Evolutionary conservation across 495 filamentous ascomycete species (phyloP).

Genomic region (Neurospora tetrasperma): DNA sequence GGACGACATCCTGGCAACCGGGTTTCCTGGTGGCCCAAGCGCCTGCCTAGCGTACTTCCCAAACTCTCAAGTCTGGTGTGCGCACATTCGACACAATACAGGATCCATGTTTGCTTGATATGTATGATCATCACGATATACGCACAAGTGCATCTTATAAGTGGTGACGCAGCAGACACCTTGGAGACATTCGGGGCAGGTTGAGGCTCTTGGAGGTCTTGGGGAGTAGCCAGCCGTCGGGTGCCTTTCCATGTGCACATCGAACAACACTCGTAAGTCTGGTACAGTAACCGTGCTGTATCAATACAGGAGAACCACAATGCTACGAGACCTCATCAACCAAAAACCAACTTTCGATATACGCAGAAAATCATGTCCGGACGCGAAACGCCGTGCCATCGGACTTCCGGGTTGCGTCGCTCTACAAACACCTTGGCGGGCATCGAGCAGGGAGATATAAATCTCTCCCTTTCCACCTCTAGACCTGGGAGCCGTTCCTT

Average conservation of each 20-base stretch:
- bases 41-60: background rate
- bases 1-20: background rate
- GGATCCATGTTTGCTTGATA: background rate
- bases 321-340: background rate
- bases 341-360: background rate
- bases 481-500: background rate
- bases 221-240: background rate
- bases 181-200: background rate
- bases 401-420: background rate
- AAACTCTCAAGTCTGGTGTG: background rate
- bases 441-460: too few species aligned
- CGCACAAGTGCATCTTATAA: background rate
- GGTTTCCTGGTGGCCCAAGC: background rate
- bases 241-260: background rate
- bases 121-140: background rate
- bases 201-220: background rate
- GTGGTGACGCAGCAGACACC: background rate
- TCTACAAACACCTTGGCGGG: background rate
- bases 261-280: background rate
- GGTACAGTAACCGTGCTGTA: background rate
- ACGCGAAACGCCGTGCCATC: background rate
- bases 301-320: background rate
- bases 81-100: background rate
- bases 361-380: background rate
- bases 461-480: too few species aligned